Percentiles rank a stretch among this genome's conserved stretches.
phyloP scores from a whole-genome alignment of 2,329 filamentous ascomycete genomes.

The Microdochium paspali region DNA sequence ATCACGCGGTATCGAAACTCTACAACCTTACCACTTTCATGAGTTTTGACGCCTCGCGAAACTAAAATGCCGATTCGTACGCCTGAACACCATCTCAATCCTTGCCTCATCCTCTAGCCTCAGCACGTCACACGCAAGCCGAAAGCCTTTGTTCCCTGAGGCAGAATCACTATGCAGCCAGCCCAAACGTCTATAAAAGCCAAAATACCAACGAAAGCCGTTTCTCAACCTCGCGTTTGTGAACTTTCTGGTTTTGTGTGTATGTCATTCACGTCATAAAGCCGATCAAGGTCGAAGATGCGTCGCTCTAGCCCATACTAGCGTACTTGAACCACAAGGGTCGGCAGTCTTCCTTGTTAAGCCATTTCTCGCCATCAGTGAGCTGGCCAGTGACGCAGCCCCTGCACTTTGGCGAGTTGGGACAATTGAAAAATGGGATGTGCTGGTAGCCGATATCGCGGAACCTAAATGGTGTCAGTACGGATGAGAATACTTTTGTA shows the following conservation, averaged over 20 bases:
- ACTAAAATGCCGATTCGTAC: no score
- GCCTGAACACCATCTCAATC: not conserved
- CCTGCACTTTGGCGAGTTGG: constrained; percentile 87
- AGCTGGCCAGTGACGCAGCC: constrained; percentile 81
- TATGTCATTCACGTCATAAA: not conserved
- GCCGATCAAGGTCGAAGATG: not conserved
- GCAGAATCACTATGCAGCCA: not conserved
- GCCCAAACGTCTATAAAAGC: not conserved
- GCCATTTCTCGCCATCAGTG: constrained; percentile 77
- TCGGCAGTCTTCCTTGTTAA: constrained; percentile 86
- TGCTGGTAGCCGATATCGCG: constrained; percentile 98
- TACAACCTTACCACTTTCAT: no score
- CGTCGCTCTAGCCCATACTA: constrained; percentile 60
- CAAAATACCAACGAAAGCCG: not conserved
- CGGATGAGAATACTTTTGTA: constrained; percentile 5
- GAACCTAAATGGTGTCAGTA: constrained; percentile 65
- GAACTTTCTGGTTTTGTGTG: not conserved
- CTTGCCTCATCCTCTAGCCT: not conserved
- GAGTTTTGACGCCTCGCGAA: no score
- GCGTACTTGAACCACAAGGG: constrained; percentile 97
- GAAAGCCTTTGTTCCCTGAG: not conserved
- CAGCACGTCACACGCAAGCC: not conserved
- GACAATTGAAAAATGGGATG: constrained; percentile 97
- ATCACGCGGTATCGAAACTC: no score
- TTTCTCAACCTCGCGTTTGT: not conserved